phyloP scores from a whole-genome alignment of 345 rosid genomes.

The Triadica sebifera region DNA sequence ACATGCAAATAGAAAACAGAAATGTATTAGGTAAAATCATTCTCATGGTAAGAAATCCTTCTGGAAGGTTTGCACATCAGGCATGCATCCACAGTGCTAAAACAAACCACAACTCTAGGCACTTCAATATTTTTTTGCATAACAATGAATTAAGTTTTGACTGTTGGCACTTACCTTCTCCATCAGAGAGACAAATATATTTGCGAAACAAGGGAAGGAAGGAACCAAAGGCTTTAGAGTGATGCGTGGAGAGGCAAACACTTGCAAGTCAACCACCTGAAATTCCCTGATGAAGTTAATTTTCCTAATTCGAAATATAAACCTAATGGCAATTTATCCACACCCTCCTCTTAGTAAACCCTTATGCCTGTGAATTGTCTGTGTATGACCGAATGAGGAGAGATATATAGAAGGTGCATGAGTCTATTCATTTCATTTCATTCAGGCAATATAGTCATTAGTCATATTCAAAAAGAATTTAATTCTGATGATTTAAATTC shows the following conservation, averaged over 20 bases:
- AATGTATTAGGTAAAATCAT: neutral
- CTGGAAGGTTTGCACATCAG: neutral
- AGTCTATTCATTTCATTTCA: neutral
- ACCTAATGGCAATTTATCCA: neutral
- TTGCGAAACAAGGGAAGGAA: slow-evolving; percentile 91
- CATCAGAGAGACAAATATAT: slow-evolving; percentile 79
- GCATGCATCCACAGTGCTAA: neutral
- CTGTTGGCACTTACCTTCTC: slow-evolving; percentile 57
- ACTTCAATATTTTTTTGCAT: neutral
- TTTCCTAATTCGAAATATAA: neutral
- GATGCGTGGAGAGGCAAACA: slow-evolving; percentile 82
- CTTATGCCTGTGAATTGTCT: neutral
- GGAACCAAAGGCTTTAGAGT: slow-evolving; percentile 94
- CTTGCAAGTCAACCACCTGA: slow-evolving; percentile 91
- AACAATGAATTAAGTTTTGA: neutral
- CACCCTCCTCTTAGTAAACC: neutral
- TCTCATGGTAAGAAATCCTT: neutral
- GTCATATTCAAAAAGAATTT: neutral
- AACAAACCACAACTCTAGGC: neutral
- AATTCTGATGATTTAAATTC: neutral
- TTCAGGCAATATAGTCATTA: neutral
- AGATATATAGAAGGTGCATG: neutral
- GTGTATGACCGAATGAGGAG: neutral
- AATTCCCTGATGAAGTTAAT: slow-evolving; percentile 7
- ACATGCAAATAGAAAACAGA: neutral